These are phyloP conservation scores for Phytomonas francai DNA, from an alignment of 208 protist genomes.

Conservation along the genomic window DNA sequence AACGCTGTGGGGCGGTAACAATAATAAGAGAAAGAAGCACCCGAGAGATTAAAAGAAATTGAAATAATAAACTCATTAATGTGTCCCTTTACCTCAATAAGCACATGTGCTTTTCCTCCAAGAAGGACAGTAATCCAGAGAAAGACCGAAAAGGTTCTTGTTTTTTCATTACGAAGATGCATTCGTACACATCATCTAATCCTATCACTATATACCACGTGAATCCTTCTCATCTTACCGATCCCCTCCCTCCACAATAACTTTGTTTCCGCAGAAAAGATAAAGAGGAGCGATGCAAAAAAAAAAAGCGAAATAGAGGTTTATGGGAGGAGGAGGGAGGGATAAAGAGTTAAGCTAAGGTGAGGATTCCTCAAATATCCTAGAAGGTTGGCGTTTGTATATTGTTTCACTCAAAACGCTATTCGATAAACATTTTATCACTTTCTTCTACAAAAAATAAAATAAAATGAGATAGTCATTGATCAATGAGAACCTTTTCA, in stretches of 20 bases:
- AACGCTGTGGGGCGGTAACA: background rate
- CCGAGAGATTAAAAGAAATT: background rate
- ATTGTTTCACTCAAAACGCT: no score
- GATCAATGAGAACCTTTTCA: background rate
- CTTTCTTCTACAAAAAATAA: conserved; percentile 2
- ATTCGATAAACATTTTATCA: background rate
- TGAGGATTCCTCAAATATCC: no score
- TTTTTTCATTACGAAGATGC: no score
- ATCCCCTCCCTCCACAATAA: background rate
- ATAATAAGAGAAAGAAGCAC: background rate
- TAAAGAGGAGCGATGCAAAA: background rate
- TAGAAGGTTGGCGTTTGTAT: no score
- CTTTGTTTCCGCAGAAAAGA: background rate
- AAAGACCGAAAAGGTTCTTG: no score
- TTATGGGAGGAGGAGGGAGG: background rate
- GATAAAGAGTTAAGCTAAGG: background rate
- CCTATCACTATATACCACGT: no score
- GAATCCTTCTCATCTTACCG: background rate
- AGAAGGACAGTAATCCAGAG: no score
- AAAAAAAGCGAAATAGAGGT: conserved; percentile 11
- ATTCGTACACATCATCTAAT: no score
- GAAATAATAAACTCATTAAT: no score
- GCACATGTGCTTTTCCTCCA: no score
- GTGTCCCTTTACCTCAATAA: no score
- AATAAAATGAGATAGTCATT: background rate